phyloP scores from a whole-genome alignment of 1,284 basidiomycete genomes.

The Calocybe gambosa region DNA sequence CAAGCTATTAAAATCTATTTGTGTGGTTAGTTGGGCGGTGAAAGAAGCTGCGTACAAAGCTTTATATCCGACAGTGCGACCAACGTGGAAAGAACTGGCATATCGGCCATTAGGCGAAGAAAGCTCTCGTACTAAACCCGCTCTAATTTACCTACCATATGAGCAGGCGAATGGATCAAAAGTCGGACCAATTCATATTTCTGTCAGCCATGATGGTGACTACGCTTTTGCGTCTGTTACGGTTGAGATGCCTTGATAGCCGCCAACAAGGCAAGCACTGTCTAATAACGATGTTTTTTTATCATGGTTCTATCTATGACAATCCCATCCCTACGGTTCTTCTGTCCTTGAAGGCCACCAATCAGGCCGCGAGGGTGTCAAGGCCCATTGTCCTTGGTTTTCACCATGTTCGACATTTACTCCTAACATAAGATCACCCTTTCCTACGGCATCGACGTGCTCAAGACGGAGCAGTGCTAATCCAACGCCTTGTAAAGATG shows the following conservation, averaged over 20 bases:
- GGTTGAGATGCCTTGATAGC: conserved; percentile 39
- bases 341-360: conserved; percentile 54
- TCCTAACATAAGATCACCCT: conserved; percentile 36
- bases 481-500: conserved; percentile 49
- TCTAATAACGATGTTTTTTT: not conserved
- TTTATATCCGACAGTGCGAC: conserved; percentile 52
- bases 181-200: conserved; percentile 48
- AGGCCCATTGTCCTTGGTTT: conserved; percentile 29
- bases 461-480: conserved; percentile 71
- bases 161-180: conserved; percentile 8
- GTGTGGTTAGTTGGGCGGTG: conserved; percentile 59
- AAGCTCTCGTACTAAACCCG: conserved; percentile 38
- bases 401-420: conserved; percentile 25
- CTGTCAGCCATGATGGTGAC: conserved; percentile 82
- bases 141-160: conserved; percentile 37
- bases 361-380: conserved; percentile 57
- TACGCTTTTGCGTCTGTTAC: conserved; percentile 75
- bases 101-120: conserved; percentile 34
- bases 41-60: conserved; percentile 94
- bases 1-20: not conserved
- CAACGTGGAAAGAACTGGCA: conserved; percentile 78
- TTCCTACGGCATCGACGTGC: conserved; percentile 36
- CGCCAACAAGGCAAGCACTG: not conserved
- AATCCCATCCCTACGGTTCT: conserved; percentile 7
- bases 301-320: not conserved